Percentiles rank a stretch among this genome's conserved stretches.
These are phyloP conservation scores for Oropetium thomaeum DNA, from an alignment of 176 grass and related monocot genomes.

Conservation along the genomic window DNA sequence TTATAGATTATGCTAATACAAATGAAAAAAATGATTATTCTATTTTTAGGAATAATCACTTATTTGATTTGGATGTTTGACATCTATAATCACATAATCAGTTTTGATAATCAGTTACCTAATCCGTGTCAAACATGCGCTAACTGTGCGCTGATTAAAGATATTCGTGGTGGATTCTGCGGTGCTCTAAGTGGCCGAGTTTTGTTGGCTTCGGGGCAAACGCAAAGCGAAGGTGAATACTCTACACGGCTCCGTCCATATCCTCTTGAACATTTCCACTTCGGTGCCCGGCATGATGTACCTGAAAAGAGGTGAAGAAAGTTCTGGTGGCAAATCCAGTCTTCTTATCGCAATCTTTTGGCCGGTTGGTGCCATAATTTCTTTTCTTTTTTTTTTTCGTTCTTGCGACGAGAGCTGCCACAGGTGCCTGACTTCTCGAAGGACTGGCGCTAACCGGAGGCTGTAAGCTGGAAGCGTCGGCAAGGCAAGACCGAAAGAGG, in stretches of 20 bases:
- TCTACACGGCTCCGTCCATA: background rate
- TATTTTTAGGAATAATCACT: no score
- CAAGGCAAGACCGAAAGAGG: background rate
- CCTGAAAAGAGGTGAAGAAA: background rate
- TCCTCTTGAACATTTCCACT: background rate
- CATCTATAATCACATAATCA: no score
- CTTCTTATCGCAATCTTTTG: background rate
- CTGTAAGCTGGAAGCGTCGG: background rate
- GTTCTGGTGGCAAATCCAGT: background rate
- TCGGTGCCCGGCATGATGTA: background rate
- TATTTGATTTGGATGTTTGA: no score
- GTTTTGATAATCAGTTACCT: no score
- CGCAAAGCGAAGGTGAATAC: slow-evolving; percentile 1
- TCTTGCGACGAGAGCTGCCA: background rate
- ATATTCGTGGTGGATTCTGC: background rate
- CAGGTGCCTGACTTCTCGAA: background rate
- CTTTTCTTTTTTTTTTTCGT: no score
- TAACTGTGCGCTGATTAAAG: background rate
- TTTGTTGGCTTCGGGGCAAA: background rate
- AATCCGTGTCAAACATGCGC: no score
- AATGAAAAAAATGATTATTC: no score
- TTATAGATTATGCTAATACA: no score
- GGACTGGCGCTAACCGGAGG: background rate
- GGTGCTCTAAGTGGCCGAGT: slow-evolving; percentile 10
- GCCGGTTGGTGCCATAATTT: background rate